These are phyloP conservation scores for Neophaeococcomyces mojaviensis DNA, from an alignment of 2,329 filamentous ascomycete species.

Conservation along the genomic window DNA sequence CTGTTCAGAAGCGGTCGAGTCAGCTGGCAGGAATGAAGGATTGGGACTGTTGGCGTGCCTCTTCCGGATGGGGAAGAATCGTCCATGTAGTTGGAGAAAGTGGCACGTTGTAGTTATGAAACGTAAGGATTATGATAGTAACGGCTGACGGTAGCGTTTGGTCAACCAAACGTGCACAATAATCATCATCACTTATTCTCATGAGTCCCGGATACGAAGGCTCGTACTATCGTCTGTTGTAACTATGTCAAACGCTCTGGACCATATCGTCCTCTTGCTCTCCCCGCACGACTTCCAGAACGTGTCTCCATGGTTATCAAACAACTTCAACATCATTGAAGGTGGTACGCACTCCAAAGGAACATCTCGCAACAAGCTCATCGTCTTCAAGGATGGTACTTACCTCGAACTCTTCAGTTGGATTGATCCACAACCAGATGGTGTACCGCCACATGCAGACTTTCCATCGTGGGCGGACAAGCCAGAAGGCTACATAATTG, in stretches of 20 bases:
- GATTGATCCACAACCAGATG: constrained; percentile 13
- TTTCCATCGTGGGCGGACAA: constrained; percentile 18
- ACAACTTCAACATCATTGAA: constrained; percentile 23
- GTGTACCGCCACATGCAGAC: constrained; percentile 16
- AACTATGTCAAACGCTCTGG: constrained; percentile 3
- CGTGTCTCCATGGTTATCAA: constrained; percentile 20
- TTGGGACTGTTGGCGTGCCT: too few relatives aligned
- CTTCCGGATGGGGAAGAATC: too few relatives aligned
- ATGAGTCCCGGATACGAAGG: too few relatives aligned
- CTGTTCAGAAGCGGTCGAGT: constrained; percentile 35
- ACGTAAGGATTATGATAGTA: neutral
- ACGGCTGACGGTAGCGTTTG: too few relatives aligned
- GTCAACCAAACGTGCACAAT: too few relatives aligned
- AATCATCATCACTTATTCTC: too few relatives aligned
- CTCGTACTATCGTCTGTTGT: too few relatives aligned
- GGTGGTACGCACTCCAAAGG: constrained; percentile 21
- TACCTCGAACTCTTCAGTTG: constrained; percentile 25
- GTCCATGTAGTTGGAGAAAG: too few relatives aligned
- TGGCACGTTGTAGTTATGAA: too few relatives aligned
- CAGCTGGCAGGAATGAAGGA: constrained; percentile 33
- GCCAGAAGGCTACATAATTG: constrained; percentile 19
- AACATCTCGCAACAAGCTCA: constrained; percentile 23
- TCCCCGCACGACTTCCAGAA: constrained; percentile 20
- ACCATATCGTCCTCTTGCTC: constrained; percentile 23
- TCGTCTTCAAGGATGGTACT: constrained; percentile 24